These are phyloP conservation scores for Aspergillus sp. DNA, from an alignment of 2,329 filamentous ascomycete genomes.

Conservation along the genomic window DNA sequence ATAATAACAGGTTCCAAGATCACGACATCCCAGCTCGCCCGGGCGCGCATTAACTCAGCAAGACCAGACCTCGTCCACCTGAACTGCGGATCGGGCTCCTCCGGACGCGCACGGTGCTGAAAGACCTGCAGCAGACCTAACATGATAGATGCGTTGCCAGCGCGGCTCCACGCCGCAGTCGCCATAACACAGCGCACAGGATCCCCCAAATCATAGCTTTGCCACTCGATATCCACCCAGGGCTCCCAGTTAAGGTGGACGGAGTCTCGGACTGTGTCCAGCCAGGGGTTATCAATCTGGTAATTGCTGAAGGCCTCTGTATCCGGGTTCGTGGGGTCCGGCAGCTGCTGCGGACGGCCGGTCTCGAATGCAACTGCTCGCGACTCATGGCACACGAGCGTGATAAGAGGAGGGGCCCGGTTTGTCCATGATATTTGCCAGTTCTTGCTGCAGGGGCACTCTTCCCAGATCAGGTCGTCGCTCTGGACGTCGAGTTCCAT, in stretches of 20 bases:
- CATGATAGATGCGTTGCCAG: not conserved
- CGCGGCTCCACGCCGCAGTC: not conserved
- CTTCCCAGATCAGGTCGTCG: constrained; percentile 1
- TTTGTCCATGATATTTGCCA: not conserved
- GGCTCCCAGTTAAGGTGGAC: constrained; percentile 5
- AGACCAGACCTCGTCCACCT: not conserved
- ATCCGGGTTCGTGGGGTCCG: not conserved
- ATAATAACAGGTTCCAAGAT: constrained; percentile 5
- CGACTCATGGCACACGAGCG: not conserved
- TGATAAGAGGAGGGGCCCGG: not conserved
- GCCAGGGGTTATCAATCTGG: not conserved
- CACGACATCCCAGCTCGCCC: not conserved
- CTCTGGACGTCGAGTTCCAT: constrained; percentile 5
- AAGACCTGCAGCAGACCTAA: not conserved
- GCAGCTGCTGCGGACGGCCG: not conserved
- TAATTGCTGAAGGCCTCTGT: not conserved
- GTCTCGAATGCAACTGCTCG: not conserved
- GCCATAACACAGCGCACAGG: not conserved
- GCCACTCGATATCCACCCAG: not conserved
- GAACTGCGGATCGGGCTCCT: not conserved
- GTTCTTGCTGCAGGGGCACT: not conserved
- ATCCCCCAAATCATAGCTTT: not conserved
- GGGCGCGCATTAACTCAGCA: not conserved
- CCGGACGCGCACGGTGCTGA: not conserved
- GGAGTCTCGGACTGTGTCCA: not conserved